Evolutionary conservation across 495 filamentous ascomycete genomes (phyloP).

Genomic region (Penicillium pancosmium): DNA sequence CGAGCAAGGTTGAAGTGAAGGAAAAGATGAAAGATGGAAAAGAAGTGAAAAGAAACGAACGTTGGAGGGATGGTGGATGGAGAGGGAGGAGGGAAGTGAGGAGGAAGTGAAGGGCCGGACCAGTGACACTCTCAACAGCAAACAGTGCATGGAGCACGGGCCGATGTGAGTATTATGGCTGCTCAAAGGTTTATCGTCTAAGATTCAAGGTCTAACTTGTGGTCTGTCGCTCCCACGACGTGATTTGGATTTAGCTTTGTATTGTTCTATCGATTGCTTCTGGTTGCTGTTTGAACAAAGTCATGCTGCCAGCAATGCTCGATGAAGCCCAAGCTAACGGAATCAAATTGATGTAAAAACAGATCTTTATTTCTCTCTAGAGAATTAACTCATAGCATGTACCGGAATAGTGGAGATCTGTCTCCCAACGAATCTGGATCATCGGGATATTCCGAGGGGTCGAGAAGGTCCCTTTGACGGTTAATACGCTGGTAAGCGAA

Average conservation of each 20-base stretch:
- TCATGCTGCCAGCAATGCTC: neutral
- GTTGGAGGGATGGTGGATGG: neutral
- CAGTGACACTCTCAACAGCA: too few species aligned
- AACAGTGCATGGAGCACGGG: too few species aligned
- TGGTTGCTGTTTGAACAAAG: too few species aligned
- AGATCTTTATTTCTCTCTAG: neutral
- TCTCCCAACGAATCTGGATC: conserved; percentile 66
- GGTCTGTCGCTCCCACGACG: too few species aligned
- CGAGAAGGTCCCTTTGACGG: conserved; percentile 56
- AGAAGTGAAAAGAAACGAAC: neutral
- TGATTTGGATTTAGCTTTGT: too few species aligned
- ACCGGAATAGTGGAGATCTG: conserved; percentile 65
- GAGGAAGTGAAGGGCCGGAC: too few species aligned
- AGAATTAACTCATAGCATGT: conserved; percentile 39
- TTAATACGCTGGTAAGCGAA: conserved; percentile 64
- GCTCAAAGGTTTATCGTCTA: too few species aligned
- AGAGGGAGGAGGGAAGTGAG: too few species aligned
- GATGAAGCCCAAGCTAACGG: neutral
- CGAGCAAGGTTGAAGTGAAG: neutral
- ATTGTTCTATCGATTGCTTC: too few species aligned
- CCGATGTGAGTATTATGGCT: too few species aligned
- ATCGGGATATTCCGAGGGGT: conserved; percentile 45
- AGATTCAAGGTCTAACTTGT: too few species aligned
- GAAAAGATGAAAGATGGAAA: neutral
- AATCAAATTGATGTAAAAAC: neutral